Evolutionary conservation across 2,329 filamentous ascomycete genomes (phyloP), one percentile per base, ranked within the genome.

Genomic region (Aspergillus aculeatus): DNA sequence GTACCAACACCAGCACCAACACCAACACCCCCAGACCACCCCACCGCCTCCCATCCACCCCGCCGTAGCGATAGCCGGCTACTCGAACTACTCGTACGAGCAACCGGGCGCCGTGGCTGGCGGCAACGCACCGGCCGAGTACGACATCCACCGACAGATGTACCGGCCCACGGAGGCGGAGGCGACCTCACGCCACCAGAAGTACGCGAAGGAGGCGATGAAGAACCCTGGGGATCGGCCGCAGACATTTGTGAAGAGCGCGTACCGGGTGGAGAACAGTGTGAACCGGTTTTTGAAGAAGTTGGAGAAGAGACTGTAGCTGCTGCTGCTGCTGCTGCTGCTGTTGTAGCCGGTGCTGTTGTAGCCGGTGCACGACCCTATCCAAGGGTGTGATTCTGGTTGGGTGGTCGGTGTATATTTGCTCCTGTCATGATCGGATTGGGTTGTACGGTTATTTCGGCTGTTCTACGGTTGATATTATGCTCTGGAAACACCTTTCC

Each of bases 151-250:
- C 65, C 75, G 67, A 47, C 80, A 81, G 62, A 66, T 81, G 14
- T 82, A 81, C 59, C 68, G 76, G 52, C 80, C 80, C 1, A 80
- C 79, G 0, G 76, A 80, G 55, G 69, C 69, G 16, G 79, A 82
- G 62, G 73, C 72, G 12, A 66, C 66, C 5, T 71, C 70, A 1
- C 72, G 75, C 50, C 69, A 73, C 24, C 72, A 78, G 47, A 74
- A 73, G 54, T 64, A 72, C 52, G 67, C 71, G 7, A 69, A 75
- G 23, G 68, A 72, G 48, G 67, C 73, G 3, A 67, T 69, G 65
- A 71, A 73, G 62, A 70, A 74, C 29, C 65, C 73, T 3, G 68
- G 65, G 6, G 66, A 72, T 51, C 66, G 72, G 49, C 70, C 71
- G 2, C 71, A 71, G n/a, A 77, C 68, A 41, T 58, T 79, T 10